phyloP scores from a whole-genome alignment of 2,329 filamentous ascomycete species.

The Venturia nashicola region DNA sequence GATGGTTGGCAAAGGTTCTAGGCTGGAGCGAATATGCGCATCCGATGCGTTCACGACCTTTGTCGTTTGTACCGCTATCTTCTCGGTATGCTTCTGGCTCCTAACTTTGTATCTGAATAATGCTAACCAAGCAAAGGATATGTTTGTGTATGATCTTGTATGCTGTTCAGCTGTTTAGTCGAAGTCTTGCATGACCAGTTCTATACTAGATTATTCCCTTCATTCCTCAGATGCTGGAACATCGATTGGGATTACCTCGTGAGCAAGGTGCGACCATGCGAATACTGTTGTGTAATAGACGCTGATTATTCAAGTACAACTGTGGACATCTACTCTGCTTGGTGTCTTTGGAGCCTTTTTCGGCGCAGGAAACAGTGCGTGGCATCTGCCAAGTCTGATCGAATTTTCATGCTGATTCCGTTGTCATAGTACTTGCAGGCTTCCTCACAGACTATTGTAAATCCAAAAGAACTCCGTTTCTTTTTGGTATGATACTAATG shows the following conservation, averaged over 20 bases:
- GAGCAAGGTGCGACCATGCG: neutral
- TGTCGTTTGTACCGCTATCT: neutral
- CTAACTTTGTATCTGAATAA: neutral
- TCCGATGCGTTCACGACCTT: neutral
- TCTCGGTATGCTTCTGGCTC: neutral
- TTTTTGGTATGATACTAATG: neutral
- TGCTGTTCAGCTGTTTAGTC: neutral
- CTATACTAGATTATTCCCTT: neutral
- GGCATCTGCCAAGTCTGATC: neutral
- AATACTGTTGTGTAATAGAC: neutral
- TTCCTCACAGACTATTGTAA: neutral
- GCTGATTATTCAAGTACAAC: neutral
- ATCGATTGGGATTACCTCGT: neutral
- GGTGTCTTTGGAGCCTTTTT: neutral
- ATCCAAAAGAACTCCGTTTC: constrained; percentile 5
- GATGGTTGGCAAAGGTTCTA: neutral
- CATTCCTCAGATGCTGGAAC: neutral
- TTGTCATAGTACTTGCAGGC: neutral
- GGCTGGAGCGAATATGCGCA: neutral
- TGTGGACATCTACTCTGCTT: neutral
- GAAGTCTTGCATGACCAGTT: neutral
- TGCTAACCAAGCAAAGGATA: neutral
- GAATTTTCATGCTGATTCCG: neutral
- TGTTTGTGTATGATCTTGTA: neutral
- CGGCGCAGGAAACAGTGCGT: neutral